Evolutionary conservation across 106 monocot species (phyloP), one percentile per base, ranked within the genome.

Genomic region (Dendrobium officinale): DNA sequence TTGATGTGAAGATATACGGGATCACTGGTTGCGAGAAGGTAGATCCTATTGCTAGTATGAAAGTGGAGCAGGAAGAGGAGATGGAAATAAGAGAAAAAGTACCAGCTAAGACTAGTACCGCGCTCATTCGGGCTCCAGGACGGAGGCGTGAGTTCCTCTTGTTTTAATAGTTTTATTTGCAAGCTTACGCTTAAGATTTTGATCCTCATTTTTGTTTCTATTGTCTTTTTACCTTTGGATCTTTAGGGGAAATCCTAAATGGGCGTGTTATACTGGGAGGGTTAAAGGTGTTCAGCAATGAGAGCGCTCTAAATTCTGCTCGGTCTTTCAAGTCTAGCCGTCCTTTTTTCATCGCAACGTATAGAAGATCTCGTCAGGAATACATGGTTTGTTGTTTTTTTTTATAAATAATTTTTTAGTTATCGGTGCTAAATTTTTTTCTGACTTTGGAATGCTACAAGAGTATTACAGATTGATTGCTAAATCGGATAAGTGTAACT

Each of bases 1-100:
- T 81, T 27, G 75, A 81, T 42, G 75, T 81, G 42, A 81, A 59
- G 54, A 75, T 81, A 11, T 81, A 81, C 13, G 81, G 75, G 6
- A 75, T 44, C 26, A 75, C 56, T 5, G 59, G 81, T 10, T 81
- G 81, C 22, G 75, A 75, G 61, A 75, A 75, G 43, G 81, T 61
- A 45, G 42, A 26, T 9, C 5, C 17, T 15, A 44, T 7, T 44
- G 44, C n/a, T 44, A 1, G 4, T 42, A 20, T 41, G 6, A 78
- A 59, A 59, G 31, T 24, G 78, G 58, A 78, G 56, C 48, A 51
- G 41, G 78, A 61, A 48, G 44, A 7, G 17, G 70, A 70, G 70
- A 70, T 37, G 33, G 37, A 56, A 18, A 37, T 78, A 4, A 55
- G 40, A 59, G 55, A 7, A 4, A 6, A 56, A 55, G 2, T 37